Base-by-base conservation (phyloP, 768 basidiomycete genomes). In the Tylopilus intermedius region DNA sequence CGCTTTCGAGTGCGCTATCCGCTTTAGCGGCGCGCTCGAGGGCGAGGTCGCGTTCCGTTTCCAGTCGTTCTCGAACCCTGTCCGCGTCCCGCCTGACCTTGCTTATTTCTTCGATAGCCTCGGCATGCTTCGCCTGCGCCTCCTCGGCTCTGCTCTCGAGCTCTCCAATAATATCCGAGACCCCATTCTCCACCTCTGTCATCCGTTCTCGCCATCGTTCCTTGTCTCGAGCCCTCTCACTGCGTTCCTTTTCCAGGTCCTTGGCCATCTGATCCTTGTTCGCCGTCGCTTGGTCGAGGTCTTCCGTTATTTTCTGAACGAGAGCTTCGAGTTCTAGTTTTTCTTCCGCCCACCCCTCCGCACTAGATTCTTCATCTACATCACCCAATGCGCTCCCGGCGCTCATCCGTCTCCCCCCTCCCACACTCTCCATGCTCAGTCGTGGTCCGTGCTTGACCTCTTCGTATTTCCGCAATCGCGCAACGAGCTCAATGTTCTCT, bases 401-500 rank as follows among this genome's bases (percentile, higher is more conserved):
- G 18, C 74, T 74, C 6, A 77, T 58, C 24, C 87, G 72, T 50
- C 79, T 65, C 15, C 70, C 75, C 49, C 44, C 72, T 53, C 68
- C 63, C 29, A 50, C 75, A 49, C 57, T 63, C 49, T 60, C 66
- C 30, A 65, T 51, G 49, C 57, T 64, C 51, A 63, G 48, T 49
- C 63, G 56, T 2, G 68, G 64, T 5, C 67, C 67, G 32, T 59
- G 54, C 46, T 67, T 68, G 21, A 69, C 70, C 50, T 81, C 85
- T 59, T 83, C 85, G 47, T 80, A 64, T 51, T 66, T 74, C 53
- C 70, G 72, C 22, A 90, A 61, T 51, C 79, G 74, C 44, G 77
- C 77, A 5, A 82, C 66, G 8, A 94, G 74, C 11, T 62, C 69
- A 63, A 90, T 79, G 64, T 94, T 94, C 73, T 95, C 93, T 65